Percentiles rank a stretch among this genome's conserved stretches.
Conservation (phyloP, 352 stramenopile species). For the Phytophthora pluvialis region DNA sequence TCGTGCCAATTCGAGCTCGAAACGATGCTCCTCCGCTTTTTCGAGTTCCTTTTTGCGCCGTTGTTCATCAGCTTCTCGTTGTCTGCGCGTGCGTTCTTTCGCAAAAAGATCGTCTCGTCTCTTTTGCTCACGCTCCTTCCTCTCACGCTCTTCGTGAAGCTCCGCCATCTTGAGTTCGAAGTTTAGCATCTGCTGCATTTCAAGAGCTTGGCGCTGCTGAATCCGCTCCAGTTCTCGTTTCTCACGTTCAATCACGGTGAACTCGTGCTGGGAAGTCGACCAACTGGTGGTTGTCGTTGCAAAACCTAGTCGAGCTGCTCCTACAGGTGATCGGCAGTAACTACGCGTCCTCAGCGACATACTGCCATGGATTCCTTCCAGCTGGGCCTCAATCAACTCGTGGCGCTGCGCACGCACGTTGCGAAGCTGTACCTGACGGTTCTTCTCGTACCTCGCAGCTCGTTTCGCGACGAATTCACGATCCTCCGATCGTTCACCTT, state of each 20-base stretch:
- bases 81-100: slow-evolving; percentile 46
- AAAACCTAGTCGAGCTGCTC: slow-evolving; percentile 26
- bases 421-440: slow-evolving; percentile 52
- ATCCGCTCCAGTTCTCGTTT: slow-evolving; percentile 78
- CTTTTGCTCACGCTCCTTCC: slow-evolving; percentile 55
- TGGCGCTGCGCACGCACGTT: slow-evolving; percentile 58
- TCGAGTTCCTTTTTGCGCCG: slow-evolving; percentile 58
- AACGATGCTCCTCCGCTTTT: slow-evolving; percentile 51
- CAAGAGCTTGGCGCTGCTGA: slow-evolving; percentile 60
- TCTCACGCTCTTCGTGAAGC: slow-evolving; percentile 57
- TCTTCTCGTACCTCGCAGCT: slow-evolving; percentile 64
- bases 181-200: slow-evolving; percentile 76
- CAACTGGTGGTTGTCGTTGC: slow-evolving; percentile 5
- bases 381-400: slow-evolving; percentile 64
- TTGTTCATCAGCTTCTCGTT: slow-evolving; percentile 63
- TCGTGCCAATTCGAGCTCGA: slow-evolving; percentile 53
- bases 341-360: slow-evolving; percentile 67
- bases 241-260: slow-evolving; percentile 67
- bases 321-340: slow-evolving; percentile 56
- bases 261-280: slow-evolving; percentile 38
- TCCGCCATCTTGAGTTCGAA: slow-evolving; percentile 75
- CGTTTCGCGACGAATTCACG: slow-evolving; percentile 56
- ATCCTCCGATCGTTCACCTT: slow-evolving; percentile 31
- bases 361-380: slow-evolving; percentile 45
- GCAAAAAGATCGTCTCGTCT: slow-evolving; percentile 49